Base-by-base conservation (phyloP, 495 filamentous ascomycete species). In the Hyaloscypha hepaticicola region DNA sequence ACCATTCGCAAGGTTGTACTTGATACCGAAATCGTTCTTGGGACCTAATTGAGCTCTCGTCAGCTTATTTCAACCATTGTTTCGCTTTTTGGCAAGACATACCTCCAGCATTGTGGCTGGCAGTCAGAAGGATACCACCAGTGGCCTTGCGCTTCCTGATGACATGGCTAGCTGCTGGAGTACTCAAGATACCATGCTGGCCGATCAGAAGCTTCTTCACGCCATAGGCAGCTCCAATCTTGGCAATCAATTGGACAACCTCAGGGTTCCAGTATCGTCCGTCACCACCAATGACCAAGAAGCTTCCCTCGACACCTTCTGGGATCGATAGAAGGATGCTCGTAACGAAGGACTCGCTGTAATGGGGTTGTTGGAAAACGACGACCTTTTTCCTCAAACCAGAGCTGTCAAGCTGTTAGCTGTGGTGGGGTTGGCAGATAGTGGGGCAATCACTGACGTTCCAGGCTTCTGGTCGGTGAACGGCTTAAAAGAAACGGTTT, bases 381-480 rank as follows among this genome's bases (percentile, higher is more conserved):
- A 89, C 91, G 78, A 98, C 96, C 85, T 97, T 99, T 81, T 99
- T 99, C 66, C 95, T 91, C 71, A 99, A 89, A 72, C 95, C 95
- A 66, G 95, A 99, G 70, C 95, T 98, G 71, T 24, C 62, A 60
- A 72, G 61, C 59, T 61, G 64, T 71, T 74, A 69, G 59, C 48
- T 66, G 66, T 66, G 61, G 70, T 31, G 72, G 69, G 74, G 64
- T 61, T 66, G 71, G 69, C 63, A 73, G 48, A 65, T 61, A 55
- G 60, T 50, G 70, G 52, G 65, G 55, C 69, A 64, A 51, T 31
- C 25, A 89, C 93, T 77, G 89, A 97, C 95, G 96, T 98, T 85
- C 95, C 95, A 63, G 95, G 95, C 83, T 98, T 98, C 85, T 99
- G 95, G 82, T 97, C 95, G 27, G 87, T 83, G 76, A 91, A 96